Conservation (phyloP, 192 early-diverging fungal genomes). For the Coemansia pectinata region DNA sequence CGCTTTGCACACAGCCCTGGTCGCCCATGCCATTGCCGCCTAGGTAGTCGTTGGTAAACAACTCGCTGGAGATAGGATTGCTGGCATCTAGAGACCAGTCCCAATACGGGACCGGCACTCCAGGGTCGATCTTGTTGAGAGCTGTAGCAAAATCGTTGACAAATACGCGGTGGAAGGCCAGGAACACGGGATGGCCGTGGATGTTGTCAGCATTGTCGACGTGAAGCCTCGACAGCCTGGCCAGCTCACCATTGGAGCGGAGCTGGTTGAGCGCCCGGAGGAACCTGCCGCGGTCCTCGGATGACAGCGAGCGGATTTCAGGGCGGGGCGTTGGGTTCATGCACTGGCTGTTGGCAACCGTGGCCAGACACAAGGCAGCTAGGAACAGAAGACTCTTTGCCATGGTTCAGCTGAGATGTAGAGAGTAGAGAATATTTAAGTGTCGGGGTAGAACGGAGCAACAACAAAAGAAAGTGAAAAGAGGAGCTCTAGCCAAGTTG, state of each 20-base stretch:
- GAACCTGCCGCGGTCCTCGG: slow-evolving; percentile 49
- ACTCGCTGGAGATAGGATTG: slow-evolving; percentile 33
- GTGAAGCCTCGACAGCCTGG: slow-evolving; percentile 48
- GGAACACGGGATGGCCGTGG: slow-evolving; percentile 53
- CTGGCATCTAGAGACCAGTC: slow-evolving; percentile 57
- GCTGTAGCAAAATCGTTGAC: slow-evolving; percentile 56
- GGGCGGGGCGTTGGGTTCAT: slow-evolving; percentile 34
- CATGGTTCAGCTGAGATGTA: slow-evolving; percentile 21
- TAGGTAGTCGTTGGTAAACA: slow-evolving; percentile 43
- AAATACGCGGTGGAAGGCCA: slow-evolving; percentile 60
- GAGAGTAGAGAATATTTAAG: slow-evolving; percentile 3
- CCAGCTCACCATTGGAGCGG: slow-evolving; percentile 49
- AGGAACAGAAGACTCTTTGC: slow-evolving; percentile 26
- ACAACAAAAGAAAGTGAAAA: neutral
- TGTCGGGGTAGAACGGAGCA: neutral
- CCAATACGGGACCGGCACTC: slow-evolving; percentile 55
- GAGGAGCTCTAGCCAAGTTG: neutral
- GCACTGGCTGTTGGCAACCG: slow-evolving; percentile 38
- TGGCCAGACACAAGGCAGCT: slow-evolving; percentile 26
- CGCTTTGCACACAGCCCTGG: slow-evolving; percentile 40
- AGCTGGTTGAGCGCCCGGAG: slow-evolving; percentile 37
- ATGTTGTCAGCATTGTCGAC: slow-evolving; percentile 51
- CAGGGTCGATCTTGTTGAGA: slow-evolving; percentile 52
- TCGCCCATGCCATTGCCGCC: slow-evolving; percentile 55
- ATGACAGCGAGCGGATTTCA: slow-evolving; percentile 54